These are phyloP conservation scores for Solanum clarkiae DNA, from an alignment of 257 asterid genomes.

Conservation along the genomic window DNA sequence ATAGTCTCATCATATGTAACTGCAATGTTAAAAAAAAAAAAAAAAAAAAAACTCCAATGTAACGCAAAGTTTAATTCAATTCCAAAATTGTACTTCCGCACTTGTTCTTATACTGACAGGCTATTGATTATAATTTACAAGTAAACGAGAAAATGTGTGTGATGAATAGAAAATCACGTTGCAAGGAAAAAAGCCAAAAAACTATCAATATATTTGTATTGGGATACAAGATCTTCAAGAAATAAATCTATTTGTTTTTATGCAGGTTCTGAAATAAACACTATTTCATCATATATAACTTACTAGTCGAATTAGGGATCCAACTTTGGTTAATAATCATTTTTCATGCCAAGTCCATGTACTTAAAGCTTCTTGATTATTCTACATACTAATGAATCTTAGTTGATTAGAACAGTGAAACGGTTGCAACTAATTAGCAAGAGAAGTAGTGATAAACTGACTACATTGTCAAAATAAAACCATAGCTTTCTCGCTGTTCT, in stretches of 20 bases:
- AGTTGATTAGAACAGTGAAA: background rate
- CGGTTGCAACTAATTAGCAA: background rate
- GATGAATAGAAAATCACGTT: background rate
- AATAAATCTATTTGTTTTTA: background rate
- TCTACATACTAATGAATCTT: background rate
- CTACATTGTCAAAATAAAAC: background rate
- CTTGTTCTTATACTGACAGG: too few species aligned
- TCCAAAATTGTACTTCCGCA: too few species aligned
- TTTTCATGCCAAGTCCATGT: background rate
- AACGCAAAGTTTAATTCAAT: too few species aligned
- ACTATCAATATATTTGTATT: background rate
- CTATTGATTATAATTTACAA: too few species aligned
- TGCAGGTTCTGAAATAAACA: background rate
- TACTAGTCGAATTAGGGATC: background rate
- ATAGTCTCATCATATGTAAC: too few species aligned
- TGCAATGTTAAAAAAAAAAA: too few species aligned
- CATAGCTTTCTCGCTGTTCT: background rate
- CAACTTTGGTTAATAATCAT: background rate
- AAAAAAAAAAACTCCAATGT: too few species aligned
- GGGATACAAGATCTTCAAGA: background rate
- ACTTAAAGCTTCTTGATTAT: background rate
- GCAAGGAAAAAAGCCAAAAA: background rate
- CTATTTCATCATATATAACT: background rate
- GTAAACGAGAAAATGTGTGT: too few species aligned
- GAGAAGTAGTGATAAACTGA: background rate